Base-by-base conservation (phyloP, 495 filamentous ascomycete species). In the Annulohypoxylon bovei region DNA sequence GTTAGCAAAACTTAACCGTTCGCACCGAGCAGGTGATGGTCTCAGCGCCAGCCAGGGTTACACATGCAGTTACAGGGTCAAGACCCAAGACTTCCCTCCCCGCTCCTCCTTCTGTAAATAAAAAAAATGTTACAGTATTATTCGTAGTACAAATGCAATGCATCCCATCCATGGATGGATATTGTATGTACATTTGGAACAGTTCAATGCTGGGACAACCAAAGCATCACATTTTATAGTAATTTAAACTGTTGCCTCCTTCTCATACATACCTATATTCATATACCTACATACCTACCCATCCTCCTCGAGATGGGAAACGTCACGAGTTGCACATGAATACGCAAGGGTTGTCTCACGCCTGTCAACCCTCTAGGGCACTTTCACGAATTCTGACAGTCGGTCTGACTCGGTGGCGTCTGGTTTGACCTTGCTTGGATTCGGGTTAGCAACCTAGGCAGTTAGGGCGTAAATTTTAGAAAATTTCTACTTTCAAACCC, bases 21-120 rank as follows among this genome's bases (percentile, higher is more conserved):
- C 52, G 63, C 68, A 46, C 16, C 28, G 68, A 54, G 58, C 69
- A 72, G 64, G 64, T 72, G 69, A 72, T 46, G 63, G 63, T 54
- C 63, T 63, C 57, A 63, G 62, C 62, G 58, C 68, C 28, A 65
- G 44, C 63, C 46, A 58, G 68, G 63, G 68, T 67, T 27, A 46
- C 69, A 60, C 59, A 67, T 62, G 68, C 63, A 71, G 52, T 28
- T 71, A 52, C 53, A 49, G 32, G 61, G 68, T 52, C 27, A 50
- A 65, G 55, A 49, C 9, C 59, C 59, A 64, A 47, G 55, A 64
- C 54, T 28, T 1, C 37, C 16, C 54, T 58, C 61, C 61, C 37
- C 37, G 44, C 54, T 23, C 35, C 52, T 25, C n/a, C 46, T 20
- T 49, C 44, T 49, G 44, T 27, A 49, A 49, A 49, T 49, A 49